Percentiles rank a stretch among this genome's conserved stretches.
These are phyloP conservation scores for Wilcoxina mikolae DNA, from an alignment of 495 filamentous ascomycete species.

Conservation along the genomic window DNA sequence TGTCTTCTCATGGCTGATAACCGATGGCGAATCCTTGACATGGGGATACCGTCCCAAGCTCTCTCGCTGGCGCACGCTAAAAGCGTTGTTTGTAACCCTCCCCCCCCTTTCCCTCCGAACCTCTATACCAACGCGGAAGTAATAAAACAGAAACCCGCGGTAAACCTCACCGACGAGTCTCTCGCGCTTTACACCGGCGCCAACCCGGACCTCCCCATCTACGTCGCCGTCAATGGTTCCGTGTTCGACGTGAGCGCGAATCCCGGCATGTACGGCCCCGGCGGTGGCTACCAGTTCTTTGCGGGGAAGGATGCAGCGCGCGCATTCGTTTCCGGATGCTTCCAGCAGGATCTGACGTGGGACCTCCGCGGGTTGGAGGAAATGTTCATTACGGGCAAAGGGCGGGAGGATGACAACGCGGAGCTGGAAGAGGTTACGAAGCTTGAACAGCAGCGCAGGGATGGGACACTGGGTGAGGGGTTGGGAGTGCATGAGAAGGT, in stretches of 20 bases:
- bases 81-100: conserved; percentile 44
- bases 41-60: conserved; percentile 62
- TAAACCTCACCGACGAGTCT: conserved; percentile 52
- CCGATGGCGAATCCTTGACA: conserved; percentile 47
- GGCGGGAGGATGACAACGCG: conserved; percentile 37
- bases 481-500: conserved; percentile 32
- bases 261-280: conserved; percentile 67
- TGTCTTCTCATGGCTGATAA: conserved; percentile 68
- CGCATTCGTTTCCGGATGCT: conserved; percentile 94
- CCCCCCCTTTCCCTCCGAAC: conserved; percentile 1
- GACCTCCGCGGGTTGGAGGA: conserved; percentile 78
- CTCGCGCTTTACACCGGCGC: conserved; percentile 65
- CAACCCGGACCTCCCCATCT: conserved; percentile 61
- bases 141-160: conserved; percentile 19
- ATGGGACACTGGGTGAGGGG: conserved; percentile 32
- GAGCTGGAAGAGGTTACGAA: conserved; percentile 44
- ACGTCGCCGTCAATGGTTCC: conserved; percentile 80
- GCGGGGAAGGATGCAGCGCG: conserved; percentile 74
- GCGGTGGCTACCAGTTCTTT: conserved; percentile 78
- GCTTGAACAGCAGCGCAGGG: conserved; percentile 34
- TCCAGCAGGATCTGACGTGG: conserved; percentile 63
- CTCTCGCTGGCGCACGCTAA: conserved; percentile 45
- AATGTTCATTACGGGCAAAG: conserved; percentile 70
- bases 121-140: neutral
- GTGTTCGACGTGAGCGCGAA: conserved; percentile 85